These are phyloP conservation scores for Verticillium klebahnii DNA, from an alignment of 2,329 filamentous ascomycete genomes.

Conservation along the genomic window DNA sequence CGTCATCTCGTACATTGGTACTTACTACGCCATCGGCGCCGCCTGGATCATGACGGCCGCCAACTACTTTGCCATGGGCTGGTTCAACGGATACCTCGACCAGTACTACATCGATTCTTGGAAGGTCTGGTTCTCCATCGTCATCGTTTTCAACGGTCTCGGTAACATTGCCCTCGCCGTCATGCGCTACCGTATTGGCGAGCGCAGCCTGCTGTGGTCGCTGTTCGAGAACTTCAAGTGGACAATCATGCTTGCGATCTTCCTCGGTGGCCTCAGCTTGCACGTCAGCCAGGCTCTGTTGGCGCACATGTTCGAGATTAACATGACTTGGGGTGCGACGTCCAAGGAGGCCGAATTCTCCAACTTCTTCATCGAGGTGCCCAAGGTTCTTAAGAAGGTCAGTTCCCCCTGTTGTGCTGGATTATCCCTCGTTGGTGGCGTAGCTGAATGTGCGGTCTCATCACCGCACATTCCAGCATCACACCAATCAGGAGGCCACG, in stretches of 20 bases:
- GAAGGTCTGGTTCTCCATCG: conserved; percentile 76
- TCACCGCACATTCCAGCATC: conserved; percentile 22
- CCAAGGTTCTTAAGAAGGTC: conserved; percentile 72
- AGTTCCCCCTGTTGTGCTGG: conserved; percentile 33
- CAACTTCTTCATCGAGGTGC: conserved; percentile 81
- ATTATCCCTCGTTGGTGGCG: conserved; percentile 1
- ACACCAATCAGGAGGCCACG: conserved; percentile 17
- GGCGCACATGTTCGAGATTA: conserved; percentile 77
- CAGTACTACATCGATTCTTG: conserved; percentile 77
- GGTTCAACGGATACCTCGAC: conserved; percentile 73
- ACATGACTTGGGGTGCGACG: conserved; percentile 84
- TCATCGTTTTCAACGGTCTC: conserved; percentile 72
- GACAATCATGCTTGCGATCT: conserved; percentile 70
- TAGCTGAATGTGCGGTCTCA: background rate
- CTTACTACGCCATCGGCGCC: conserved; percentile 74
- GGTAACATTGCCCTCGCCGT: conserved; percentile 68
- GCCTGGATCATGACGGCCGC: conserved; percentile 68
- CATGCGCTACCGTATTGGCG: conserved; percentile 68
- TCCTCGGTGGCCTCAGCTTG: conserved; percentile 75
- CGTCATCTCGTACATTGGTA: conserved; percentile 72
- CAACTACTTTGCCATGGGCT: conserved; percentile 74
- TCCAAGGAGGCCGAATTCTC: conserved; percentile 77
- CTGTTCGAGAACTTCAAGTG: conserved; percentile 67
- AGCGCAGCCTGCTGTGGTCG: conserved; percentile 53
- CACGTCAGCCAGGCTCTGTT: conserved; percentile 78